These are phyloP conservation scores for Verticillium klebahnii DNA, from an alignment of 2,329 filamentous ascomycete genomes.

Conservation along the genomic window DNA sequence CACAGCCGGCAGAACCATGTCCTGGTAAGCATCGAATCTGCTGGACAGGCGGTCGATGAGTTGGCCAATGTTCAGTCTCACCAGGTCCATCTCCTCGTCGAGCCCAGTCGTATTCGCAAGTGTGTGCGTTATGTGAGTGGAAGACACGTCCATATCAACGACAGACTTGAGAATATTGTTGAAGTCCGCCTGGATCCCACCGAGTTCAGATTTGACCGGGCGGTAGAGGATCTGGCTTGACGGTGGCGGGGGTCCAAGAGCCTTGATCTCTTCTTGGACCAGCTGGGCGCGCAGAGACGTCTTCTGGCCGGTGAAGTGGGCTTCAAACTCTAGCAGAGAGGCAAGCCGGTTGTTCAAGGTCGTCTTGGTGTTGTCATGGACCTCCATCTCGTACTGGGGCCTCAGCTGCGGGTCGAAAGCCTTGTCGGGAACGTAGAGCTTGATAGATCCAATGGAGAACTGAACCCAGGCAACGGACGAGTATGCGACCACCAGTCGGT, in stretches of 20 bases:
- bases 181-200: slow-evolving; percentile 77
- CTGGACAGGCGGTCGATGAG: slow-evolving; percentile 66
- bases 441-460: slow-evolving; percentile 69
- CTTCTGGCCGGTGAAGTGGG: slow-evolving; percentile 60
- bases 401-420: slow-evolving; percentile 75
- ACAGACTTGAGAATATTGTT: slow-evolving; percentile 67
- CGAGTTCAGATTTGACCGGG: slow-evolving; percentile 62
- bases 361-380: slow-evolving; percentile 48
- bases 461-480: slow-evolving; percentile 63
- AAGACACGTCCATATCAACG: slow-evolving; percentile 40
- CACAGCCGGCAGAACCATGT: slow-evolving; percentile 73
- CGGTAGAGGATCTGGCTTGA: slow-evolving; percentile 65
- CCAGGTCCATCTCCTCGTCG: slow-evolving; percentile 41
- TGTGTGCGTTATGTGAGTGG: slow-evolving; percentile 28
- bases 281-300: slow-evolving; percentile 63
- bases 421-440: slow-evolving; percentile 80
- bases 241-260: slow-evolving; percentile 62
- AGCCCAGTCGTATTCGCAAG: slow-evolving; percentile 24
- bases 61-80: slow-evolving; percentile 56
- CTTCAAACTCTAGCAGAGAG: slow-evolving; percentile 62
- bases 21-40: slow-evolving; percentile 75
- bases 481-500: neutral
- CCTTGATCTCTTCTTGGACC: slow-evolving; percentile 55
- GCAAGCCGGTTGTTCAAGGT: slow-evolving; percentile 53
- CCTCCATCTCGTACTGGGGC: slow-evolving; percentile 60